Base-by-base conservation (phyloP, 2,329 filamentous ascomycete species). In the Xylariaceae sp. region DNA sequence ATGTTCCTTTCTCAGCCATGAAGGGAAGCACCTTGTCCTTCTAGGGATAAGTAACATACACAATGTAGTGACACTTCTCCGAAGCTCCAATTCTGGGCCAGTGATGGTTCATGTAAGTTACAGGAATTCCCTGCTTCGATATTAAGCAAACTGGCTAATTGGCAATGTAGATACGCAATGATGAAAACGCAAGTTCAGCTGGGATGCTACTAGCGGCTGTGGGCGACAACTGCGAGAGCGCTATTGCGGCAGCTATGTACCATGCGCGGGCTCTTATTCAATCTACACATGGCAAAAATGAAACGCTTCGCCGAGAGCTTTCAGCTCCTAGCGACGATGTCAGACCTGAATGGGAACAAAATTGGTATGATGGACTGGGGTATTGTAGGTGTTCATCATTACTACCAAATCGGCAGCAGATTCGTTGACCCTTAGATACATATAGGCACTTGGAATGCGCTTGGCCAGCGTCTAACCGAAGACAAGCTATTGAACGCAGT, bases 291-390 rank as follows among this genome's bases (percentile, higher is more conserved):
- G 71, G 72, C 7, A 68, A 69, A 6, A 74, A 74, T 63, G 66
- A 78, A 53, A 72, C 83, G 64, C 67, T 75, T 55, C 74, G 76
- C 17, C 73, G 74, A 24, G 79, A 87, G 57, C 70, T 82, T 23
- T 73, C 78, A 53, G 73, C 75, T 0, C 65, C 83, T 6, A 73
- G 74, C 14, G 75, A 79, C 23, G 80, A 80, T 4, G 74, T 87
- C 29, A 79, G 81, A 51, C 75, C 80, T 5, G 74, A 86, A 69
- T 96, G 92, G 92, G 77, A 91, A 45, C 87, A 95, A 62, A 86
- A 90, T 57, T 97, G 93, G 92, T 93, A 93, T 69, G 95, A 98
- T 72, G 92, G 92, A 0, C 78, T 99, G 33, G 91, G 92, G 0
- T 99, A 95, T 71, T 99, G 95, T 85, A 72, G 44, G 52, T 16